phyloP scores from a whole-genome alignment of 257 asterid species.

The Leptodermis oblonga region DNA sequence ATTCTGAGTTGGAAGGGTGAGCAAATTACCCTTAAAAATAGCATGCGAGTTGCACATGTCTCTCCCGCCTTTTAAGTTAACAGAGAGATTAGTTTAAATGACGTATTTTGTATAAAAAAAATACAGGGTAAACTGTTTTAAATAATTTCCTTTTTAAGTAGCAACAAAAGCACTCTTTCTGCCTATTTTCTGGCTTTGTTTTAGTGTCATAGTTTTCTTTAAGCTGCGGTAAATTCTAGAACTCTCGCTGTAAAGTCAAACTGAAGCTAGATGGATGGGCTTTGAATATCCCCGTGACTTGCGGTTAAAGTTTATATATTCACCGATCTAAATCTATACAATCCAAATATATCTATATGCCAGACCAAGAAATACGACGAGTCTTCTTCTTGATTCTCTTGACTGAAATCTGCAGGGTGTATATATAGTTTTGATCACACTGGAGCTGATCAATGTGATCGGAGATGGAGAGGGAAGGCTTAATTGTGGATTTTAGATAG shows the following conservation, averaged over 20 bases:
- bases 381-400: neutral
- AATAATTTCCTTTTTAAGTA: too few species aligned
- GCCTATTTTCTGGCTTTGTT: neutral
- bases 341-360: neutral
- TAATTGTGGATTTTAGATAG: slow-evolving; percentile 18
- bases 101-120: too few species aligned
- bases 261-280: neutral
- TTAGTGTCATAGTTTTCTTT: neutral
- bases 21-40: too few species aligned
- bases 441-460: slow-evolving; percentile 1
- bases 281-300: neutral
- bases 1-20: too few species aligned
- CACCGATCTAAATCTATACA: neutral
- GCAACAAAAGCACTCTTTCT: too few species aligned
- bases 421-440: neutral
- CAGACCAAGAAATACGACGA: too few species aligned
- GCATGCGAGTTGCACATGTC: too few species aligned
- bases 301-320: slow-evolving; percentile 10
- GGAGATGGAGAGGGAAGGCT: neutral
- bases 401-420: neutral
- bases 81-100: too few species aligned
- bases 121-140: too few species aligned
- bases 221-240: slow-evolving; percentile 15
- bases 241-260: neutral
- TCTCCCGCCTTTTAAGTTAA: too few species aligned